Evolutionary conservation across 345 rosid species (phyloP), one percentile per base, ranked within the genome.

Genomic region (Euclidium syriacum): DNA sequence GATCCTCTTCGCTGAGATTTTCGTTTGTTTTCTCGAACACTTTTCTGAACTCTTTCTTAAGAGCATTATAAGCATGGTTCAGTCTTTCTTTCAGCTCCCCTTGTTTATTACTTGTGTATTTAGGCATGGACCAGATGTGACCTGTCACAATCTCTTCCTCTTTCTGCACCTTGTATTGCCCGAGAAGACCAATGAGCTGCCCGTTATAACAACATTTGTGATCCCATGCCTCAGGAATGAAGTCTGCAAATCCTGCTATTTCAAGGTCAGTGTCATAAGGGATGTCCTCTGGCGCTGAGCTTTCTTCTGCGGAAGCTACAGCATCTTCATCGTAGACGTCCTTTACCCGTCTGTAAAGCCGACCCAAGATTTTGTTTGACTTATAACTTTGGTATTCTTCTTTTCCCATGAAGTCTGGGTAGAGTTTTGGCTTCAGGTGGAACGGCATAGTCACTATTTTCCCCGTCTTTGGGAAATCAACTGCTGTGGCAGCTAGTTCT

Each of bases 91-190:
- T 81, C 46, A 94, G 66, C 0, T 90, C 91, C 11, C 90, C 95
- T 60, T 83, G 84, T 75, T 83, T 87, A 64, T 80, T 72, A 75
- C 99, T 83, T 30, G 23, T 62, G 58, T 79, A 73, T 52, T 77
- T 84, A 0, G 88, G 91, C 97, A 94, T 90, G 18, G 97, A 94
- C 97, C 97, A 94, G 57, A 94, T 72, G 10, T 94, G 91, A 22
- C 99, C 99, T 0, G 97, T 94, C 33, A 94, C 91, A 10, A 94
- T 36, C 85, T 90, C 99, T 65, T 87, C 99, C 75, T 90, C 99
- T 62, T 78, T 77, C 48, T 75, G 83, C 40, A 92, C 98, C 58
- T 85, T 83, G 60, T 92, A 88, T 64, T 86, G 95, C 15, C 73
- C 78, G 3, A 86, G 83, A 54, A 89, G 91, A 43, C 95, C 90